Base-by-base conservation (phyloP, 106 monocot species). In the Allium fistulosum region DNA sequence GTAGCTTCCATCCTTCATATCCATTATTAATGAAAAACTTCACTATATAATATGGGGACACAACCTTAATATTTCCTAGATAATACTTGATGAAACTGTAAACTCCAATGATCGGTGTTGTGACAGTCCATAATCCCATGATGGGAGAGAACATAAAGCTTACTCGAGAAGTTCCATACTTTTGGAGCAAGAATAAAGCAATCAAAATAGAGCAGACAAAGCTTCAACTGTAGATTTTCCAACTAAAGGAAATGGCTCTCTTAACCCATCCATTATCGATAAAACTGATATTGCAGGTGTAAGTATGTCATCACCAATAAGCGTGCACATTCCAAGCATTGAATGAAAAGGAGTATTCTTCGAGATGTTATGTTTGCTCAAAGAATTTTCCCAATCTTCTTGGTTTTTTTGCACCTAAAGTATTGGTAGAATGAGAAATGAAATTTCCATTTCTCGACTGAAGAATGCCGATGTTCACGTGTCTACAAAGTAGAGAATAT, bases 111-210 rank as follows among this genome's bases (percentile, higher is more conserved):
- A 85, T 74, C 10, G 88, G 85, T 22, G 88, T 93, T 48, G 75
- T 73, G 58, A 88, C 72, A 52, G 85, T 85, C 93, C 93, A 93
- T 6, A 70, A 53, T 59, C 75, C 88, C 93, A 93, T 93, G 66
- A 93, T 88, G 8, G 93, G 93, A 7, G 93, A 88, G 71, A 93
- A 93, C 64, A 86, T 74, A 63, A 93, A 88, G 74, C 93, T 93
- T 18, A 93, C 88, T 49, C 70, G 64, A 1, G 85, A 81, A 49
- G 93, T 88, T 6, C 93, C 93, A 76, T 58, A 75, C 72, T 79
- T 93, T 66, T 93, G 93, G 62, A 86, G 27, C 7, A 93, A 49
- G 81, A 93, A 93, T 22, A 93, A 53, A 63, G 15, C 71, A 73
- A 88, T 70, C 58, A 93, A 72, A 45, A 88, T 51, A 11, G 51